phyloP scores from a whole-genome alignment of 495 filamentous ascomycete species.

The Neurospora terricola region DNA sequence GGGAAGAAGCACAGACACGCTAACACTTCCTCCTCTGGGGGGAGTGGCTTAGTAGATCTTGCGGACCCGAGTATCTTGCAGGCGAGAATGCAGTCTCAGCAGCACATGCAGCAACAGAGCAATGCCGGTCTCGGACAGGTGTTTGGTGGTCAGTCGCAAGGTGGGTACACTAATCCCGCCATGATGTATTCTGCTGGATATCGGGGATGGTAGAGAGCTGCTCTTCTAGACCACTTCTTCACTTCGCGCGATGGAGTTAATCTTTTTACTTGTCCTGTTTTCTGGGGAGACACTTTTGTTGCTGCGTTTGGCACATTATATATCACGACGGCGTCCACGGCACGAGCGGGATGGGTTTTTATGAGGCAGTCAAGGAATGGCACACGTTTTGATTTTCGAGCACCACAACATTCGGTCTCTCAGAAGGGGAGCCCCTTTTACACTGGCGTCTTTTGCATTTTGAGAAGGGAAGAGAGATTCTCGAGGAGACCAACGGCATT shows the following conservation, averaged over 20 bases:
- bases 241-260: constrained; percentile 1
- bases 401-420: constrained; percentile 15
- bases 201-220: constrained; percentile 54
- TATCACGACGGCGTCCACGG: constrained; percentile 20
- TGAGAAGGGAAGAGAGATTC: constrained; percentile 4
- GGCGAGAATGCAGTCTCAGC: constrained; percentile 85
- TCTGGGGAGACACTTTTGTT: constrained; percentile 17
- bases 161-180: constrained; percentile 90
- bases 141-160: constrained; percentile 88
- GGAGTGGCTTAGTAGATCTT: constrained; percentile 97
- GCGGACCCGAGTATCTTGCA: constrained; percentile 99
- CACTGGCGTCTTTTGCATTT: constrained; percentile 26
- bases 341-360: constrained; percentile 13
- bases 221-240: neutral
- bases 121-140: constrained; percentile 77
- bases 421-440: constrained; percentile 7
- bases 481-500: neutral
- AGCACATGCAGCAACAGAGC: constrained; percentile 67
- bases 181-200: constrained; percentile 80
- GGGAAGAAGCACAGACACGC: constrained; percentile 99
- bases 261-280: constrained; percentile 10
- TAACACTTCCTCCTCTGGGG: constrained; percentile 99
- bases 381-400: constrained; percentile 10
- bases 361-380: constrained; percentile 9
- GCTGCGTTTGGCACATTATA: constrained; percentile 23